phyloP scores from a whole-genome alignment of 1,139 yeast species.

The Yamadazyma spencermartinsiae region DNA sequence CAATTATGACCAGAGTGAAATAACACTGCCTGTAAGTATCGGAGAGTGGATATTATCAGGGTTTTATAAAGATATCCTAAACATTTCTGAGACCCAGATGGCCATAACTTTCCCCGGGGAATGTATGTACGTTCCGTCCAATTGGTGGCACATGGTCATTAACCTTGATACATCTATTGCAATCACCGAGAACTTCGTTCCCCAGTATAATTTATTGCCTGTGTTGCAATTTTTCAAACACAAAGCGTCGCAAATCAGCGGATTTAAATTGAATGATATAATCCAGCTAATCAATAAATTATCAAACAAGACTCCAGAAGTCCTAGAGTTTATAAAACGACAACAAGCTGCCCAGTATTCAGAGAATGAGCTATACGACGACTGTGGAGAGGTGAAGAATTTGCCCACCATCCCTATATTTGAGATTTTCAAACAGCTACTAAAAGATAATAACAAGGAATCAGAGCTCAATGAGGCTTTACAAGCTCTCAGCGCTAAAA shows the following conservation, averaged over 20 bases:
- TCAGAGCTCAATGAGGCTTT: slow-evolving; percentile 35
- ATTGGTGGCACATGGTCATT: slow-evolving; percentile 96
- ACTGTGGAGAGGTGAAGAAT: slow-evolving; percentile 41
- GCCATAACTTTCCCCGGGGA: slow-evolving; percentile 83
- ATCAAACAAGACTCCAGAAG: slow-evolving; percentile 14
- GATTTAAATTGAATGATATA: slow-evolving; percentile 64
- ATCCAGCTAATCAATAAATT: slow-evolving; percentile 35
- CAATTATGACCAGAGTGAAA: slow-evolving; percentile 78
- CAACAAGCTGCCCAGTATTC: slow-evolving; percentile 16
- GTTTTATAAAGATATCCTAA: slow-evolving; percentile 62
- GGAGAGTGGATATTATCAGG: slow-evolving; percentile 91
- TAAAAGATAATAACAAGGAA: slow-evolving; percentile 32
- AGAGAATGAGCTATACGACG: slow-evolving; percentile 31
- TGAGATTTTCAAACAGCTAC: slow-evolving; percentile 54
- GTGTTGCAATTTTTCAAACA: slow-evolving; percentile 69
- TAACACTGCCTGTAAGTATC: slow-evolving; percentile 85
- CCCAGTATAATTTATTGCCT: slow-evolving; percentile 54
- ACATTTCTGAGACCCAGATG: slow-evolving; percentile 53
- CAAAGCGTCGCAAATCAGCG: slow-evolving; percentile 72
- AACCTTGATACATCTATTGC: slow-evolving; percentile 80
- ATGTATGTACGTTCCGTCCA: slow-evolving; percentile 85
- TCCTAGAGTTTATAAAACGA: slow-evolving; percentile 6
- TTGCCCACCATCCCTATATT: slow-evolving; percentile 55
- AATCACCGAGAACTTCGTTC: slow-evolving; percentile 85
- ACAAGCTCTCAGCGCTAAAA: slow-evolving; percentile 22